Base-by-base conservation (phyloP, 2,329 filamentous ascomycete species). In the Ciborinia camelliae region DNA sequence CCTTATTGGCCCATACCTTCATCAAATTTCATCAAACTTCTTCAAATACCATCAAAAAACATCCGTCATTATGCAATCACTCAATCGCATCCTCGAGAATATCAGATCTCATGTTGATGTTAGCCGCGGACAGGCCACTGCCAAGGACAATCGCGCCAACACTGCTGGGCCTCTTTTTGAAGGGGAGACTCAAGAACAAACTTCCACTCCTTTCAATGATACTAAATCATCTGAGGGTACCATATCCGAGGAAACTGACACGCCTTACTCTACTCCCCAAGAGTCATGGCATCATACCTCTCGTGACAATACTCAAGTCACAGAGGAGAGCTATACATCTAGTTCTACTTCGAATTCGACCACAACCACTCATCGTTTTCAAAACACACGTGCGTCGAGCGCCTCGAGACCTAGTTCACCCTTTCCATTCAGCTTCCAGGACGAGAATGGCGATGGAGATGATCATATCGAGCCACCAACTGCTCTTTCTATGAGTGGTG, bases 201-300 rank as follows among this genome's bases (percentile, higher is more conserved):
- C 26, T 12, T 1, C 0, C 3, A 0, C 0, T 30, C 1, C 10
- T 43, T 41, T 8, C 26, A 5, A 6, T 2, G 7, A 30, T 0
- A 1, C 10, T 28, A 15, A 9, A 7, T n/a, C 7, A 2, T 43
- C 7, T 10, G 37, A 30, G 8, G 6, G 1, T 2, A 3, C 12
- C 12, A 18, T 4, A 18, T 47, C 1, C 14, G 28, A 20, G 20
- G 18, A 51, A 32, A 23, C 4, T 23, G 10, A 7, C 4, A 52
- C 50, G 18, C 14, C 12, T 6, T 28, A 9, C 9, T 52, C 10
- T 14, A 52, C 9, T 1, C n/a, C 9, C 10, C 30, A 5, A 35
- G 9, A 14, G 18, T 32, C 28, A 3, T 10, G 15, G 15, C 28
- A 51, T 10, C 43, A 2, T 51, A 51, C 47, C 28, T 18, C 23